Evolutionary conservation across 208 protist genomes (phyloP).

Genomic region (Polymyxa betae): DNA sequence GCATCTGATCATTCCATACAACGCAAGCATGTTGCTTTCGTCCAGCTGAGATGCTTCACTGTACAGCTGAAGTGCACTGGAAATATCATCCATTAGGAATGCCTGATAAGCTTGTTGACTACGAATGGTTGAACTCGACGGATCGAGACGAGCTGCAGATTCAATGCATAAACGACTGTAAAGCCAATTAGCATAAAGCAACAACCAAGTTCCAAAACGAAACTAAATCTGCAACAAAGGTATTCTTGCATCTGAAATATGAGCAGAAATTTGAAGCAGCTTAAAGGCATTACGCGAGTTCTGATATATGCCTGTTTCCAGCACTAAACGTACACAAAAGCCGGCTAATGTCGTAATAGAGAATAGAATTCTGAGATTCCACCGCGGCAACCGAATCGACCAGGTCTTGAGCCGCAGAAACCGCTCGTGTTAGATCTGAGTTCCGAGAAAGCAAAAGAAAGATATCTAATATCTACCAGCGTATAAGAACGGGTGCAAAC

Average conservation of each 20-base stretch:
- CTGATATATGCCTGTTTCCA: constrained; percentile 5
- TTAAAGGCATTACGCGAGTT: neutral
- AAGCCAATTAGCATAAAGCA: too few relatives aligned
- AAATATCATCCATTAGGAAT: neutral
- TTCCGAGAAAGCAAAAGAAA: neutral
- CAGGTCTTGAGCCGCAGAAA: neutral
- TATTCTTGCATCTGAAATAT: neutral
- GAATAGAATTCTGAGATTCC: neutral
- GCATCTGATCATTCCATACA: constrained; percentile 32
- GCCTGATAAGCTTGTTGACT: neutral
- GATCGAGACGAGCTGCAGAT: neutral
- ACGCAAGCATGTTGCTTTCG: neutral
- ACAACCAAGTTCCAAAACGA: too few relatives aligned
- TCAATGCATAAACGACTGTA: constrained; percentile 13
- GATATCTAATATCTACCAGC: neutral
- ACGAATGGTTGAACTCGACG: neutral
- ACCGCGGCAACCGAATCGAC: neutral
- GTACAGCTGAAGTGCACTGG: constrained; percentile 11
- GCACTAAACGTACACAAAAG: neutral
- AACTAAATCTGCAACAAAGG: too few relatives aligned
- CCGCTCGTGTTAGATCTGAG: neutral
- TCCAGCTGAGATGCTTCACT: constrained; percentile 41
- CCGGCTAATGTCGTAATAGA: neutral
- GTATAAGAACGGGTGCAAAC: neutral
- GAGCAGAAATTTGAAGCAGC: neutral